Evolutionary conservation across 148 eudicot species (phyloP), one percentile per base, ranked within the genome.

Genomic region (Chenopodium album): DNA sequence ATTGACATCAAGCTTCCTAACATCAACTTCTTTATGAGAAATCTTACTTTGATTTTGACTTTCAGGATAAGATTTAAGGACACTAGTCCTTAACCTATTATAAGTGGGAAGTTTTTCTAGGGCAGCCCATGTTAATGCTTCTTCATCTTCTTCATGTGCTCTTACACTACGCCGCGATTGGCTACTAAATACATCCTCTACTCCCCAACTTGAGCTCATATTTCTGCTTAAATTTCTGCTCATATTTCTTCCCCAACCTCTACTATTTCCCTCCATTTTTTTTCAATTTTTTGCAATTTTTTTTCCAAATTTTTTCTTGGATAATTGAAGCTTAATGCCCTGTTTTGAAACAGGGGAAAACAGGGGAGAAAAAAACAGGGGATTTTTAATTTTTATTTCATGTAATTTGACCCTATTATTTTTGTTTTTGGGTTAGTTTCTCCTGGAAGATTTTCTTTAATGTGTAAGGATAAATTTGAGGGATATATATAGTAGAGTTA

Each of bases 111-210:
- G 62, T 54, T 90, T 96, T 79, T 96, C 99, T 10, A 96, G 62
- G 46, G 99, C 98, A 28, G 99, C 99, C 99, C 99, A 96, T 86
- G 82, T 85, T 0, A 96, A 79, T 2, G 98, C 98, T 79, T 94
- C 99, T 63, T 96, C 99, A 66, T 96, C 99, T 37, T 94, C 99
- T 60, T 91, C 95, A 67, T 81, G 81, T 0, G 87, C 92, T 8
- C 89, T 85, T 4, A n/a, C 82, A 70, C 94, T 89, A 7, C 84
- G 59, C 12, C 90, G 74, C 44, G 89, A 65, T 50, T 83, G 84
- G 47, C 87, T 82, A 0, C 86, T 70, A 72, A 93, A 93, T 4
- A 91, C 91, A 7, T 93, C 99, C 48, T 90, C 96, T 9, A 88
- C 78, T 0, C 86, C 86, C 87, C 90, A 87, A 16, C 87, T 82